Evolutionary conservation across 2,329 filamentous ascomycete genomes (phyloP), one percentile per base, ranked within the genome.

Genomic region (Cercospora canescens): DNA sequence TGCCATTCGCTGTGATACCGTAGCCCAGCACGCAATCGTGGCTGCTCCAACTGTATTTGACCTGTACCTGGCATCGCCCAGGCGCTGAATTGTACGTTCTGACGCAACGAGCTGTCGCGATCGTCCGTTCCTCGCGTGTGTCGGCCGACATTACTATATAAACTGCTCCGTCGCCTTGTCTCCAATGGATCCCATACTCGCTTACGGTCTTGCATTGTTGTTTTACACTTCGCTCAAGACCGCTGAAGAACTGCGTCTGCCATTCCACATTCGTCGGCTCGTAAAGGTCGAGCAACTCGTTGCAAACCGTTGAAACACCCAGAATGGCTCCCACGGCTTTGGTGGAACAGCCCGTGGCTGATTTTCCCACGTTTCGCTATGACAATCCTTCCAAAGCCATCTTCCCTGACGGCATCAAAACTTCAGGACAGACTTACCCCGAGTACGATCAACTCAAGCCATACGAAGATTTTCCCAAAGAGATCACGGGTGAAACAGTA

Each of bases 381-480:
- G 70, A 77, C 57, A 76, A 76, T 54, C 74, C 82, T 18, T 81
- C 82, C 30, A 79, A 78, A 57, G 75, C 79, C 60, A 79, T 88
- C 72, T 90, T 89, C 75, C 88, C 88, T 6, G 88, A 90, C 73
- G 88, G 88, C 14, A 82, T 89, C 73, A 89, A 87, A 73, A 90
- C 88, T 18, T 86, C 89, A 0, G 91, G 91, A 41, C 91, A 94
- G 76, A 89, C 91, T 71, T 82, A 86, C 26, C 91, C 92, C 1
- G 77, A 91, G 35, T 89, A 89, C 74, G 83, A 88, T 34, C 80
- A 84, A 8, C 78, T 94, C n/a, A 82, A 80, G 57, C 86, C 90
- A 0, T 94, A 92, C 76, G 82, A 85, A 0, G 83, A 85, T 16
- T 94, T 94, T 73, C 91, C 91, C 50, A 86, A 86, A 66, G 79